Base-by-base conservation (phyloP, 2,329 filamentous ascomycete species). In the Colletotrichum lentis region DNA sequence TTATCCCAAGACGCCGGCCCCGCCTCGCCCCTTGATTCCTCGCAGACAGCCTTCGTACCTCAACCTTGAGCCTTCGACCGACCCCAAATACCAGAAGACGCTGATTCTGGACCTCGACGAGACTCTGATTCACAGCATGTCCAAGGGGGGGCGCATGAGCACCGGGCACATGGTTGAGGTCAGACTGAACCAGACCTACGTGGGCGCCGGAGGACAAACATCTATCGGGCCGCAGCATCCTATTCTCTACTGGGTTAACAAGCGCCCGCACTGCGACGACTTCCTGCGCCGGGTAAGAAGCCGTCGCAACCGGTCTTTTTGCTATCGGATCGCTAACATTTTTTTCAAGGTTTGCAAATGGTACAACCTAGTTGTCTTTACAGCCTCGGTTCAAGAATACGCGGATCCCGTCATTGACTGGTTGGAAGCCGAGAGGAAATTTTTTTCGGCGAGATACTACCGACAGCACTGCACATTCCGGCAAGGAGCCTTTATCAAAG, bases 91-190 rank as follows among this genome's bases (percentile, higher is more conserved):
- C 69, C 91, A 96, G 75, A 99, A 99, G 84, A 99, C 96, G 0
- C 81, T 99, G 68, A 94, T 99, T 71, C 85, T 99, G 60, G 96
- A 99, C 77, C 87, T 99, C 20, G 96, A 99, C 79, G 96, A 99
- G 80, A 99, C 96, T 0, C 82, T 99, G 72, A 99, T 99, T 73
- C 96, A 99, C 84, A 97, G 94, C 79, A 94, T 98, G 86, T 94
- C 95, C 69, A 97, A 97, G 78, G 96, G 96, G 37, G 94, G 95
- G 61, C 88, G 95, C 67, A 97, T 97, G 90, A 95, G 93, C 74
- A 95, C 93, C 22, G 96, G 96, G 20, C 96, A 99, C 80, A 99
- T 99, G 96, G 94, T 99, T 60, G 96, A 99, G 81, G 96, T 99
- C 71, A 94, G 94, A 74, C 85, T 97, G 69, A 92, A 91, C 77